A percentile compares a stretch with the other conserved stretches of the same genome.
Conservation (phyloP, 495 filamentous ascomycete species). For the Diplogelasinospora grovesii region DNA sequence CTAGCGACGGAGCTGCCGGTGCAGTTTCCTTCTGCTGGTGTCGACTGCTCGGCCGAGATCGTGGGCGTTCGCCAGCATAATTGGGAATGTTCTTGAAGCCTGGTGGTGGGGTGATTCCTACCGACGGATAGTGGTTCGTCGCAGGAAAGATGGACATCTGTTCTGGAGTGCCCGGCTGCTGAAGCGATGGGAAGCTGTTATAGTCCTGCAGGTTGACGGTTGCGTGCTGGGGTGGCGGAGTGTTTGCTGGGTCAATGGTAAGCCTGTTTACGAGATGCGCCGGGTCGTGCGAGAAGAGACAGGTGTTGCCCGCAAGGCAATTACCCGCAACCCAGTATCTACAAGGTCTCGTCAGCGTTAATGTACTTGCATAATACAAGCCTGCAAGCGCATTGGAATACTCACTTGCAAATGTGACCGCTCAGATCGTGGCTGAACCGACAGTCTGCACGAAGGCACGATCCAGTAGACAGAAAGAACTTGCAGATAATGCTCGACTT, state of each 20-base stretch:
- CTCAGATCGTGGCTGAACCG: constrained; percentile 95
- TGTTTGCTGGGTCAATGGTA: constrained; percentile 54
- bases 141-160: constrained; percentile 49
- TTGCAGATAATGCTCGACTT: constrained; percentile 88
- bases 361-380: too few relatives aligned
- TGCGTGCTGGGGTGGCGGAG: constrained; percentile 51
- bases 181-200: constrained; percentile 81
- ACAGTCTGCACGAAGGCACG: constrained; percentile 91
- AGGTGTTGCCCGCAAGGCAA: constrained; percentile 89
- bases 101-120: constrained; percentile 53
- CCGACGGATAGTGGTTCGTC: constrained; percentile 43
- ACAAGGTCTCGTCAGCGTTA: too few relatives aligned
- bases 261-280: constrained; percentile 66
- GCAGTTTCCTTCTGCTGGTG: constrained; percentile 67
- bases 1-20: constrained; percentile 67
- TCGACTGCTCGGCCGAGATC: constrained; percentile 81
- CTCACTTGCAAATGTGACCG: constrained; percentile 96
- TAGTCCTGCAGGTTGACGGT: constrained; percentile 82
- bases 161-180: constrained; percentile 56
- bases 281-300: constrained; percentile 96
- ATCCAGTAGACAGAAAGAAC: constrained; percentile 87
- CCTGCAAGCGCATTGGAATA: too few relatives aligned
- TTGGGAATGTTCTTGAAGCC: constrained; percentile 49
- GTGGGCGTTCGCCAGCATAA: constrained; percentile 55
- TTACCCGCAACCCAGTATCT: constrained; percentile 97